Percentiles rank a stretch among this genome's conserved stretches.
These are phyloP conservation scores for Pseudonitzschia multiseries DNA, from an alignment of 108 stramenopile genomes.

Conservation along the genomic window DNA sequence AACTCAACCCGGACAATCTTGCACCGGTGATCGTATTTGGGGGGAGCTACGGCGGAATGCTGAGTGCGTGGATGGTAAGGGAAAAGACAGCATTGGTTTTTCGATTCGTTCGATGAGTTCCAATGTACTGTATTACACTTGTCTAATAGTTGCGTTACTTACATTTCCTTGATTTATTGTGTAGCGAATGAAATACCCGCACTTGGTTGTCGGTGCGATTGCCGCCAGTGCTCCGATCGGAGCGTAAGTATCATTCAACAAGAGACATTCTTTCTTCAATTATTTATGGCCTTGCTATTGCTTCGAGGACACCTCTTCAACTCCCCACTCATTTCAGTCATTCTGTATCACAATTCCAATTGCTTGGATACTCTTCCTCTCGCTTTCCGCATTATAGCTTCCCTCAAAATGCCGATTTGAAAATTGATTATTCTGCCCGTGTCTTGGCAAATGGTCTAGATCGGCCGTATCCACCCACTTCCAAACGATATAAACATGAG, in stretches of 20 bases:
- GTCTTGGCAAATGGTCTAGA: constrained; percentile 37
- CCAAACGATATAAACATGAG: background rate
- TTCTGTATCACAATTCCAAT: background rate
- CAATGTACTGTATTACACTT: background rate
- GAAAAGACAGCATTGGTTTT: background rate
- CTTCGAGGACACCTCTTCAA: background rate
- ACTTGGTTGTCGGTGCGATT: constrained; percentile 78
- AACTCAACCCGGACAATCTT: constrained; percentile 17
- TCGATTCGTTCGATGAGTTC: background rate
- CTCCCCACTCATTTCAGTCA: background rate
- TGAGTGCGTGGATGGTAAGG: constrained; percentile 68
- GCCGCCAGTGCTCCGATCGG: constrained; percentile 74
- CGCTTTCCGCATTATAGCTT: background rate
- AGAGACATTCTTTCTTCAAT: background rate
- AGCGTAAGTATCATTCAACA: constrained; percentile 27
- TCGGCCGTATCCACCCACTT: constrained; percentile 39
- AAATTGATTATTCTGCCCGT: constrained; percentile 50
- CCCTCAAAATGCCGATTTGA: constrained; percentile 26
- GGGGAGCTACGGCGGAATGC: constrained; percentile 93
- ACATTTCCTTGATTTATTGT: background rate
- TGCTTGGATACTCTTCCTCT: too few relatives aligned
- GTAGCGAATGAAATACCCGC: constrained; percentile 84
- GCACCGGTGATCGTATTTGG: constrained; percentile 80
- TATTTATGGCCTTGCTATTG: too few relatives aligned
- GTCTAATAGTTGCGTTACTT: background rate